Percentiles rank a stretch among this genome's conserved stretches.
Conservation (phyloP, 1,139 yeast species). For the Taiozyma sp. region DNA sequence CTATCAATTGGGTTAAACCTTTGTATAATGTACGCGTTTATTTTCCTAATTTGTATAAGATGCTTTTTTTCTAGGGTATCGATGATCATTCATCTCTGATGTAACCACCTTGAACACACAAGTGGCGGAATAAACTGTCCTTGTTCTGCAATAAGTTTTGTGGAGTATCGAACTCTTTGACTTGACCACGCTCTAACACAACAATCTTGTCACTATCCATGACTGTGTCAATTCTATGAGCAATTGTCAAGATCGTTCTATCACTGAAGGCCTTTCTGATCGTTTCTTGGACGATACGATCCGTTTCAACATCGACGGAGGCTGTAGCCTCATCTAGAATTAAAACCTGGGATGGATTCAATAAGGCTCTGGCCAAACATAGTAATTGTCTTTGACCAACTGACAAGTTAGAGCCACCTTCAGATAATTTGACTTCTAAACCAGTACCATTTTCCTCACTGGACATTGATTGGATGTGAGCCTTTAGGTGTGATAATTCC, state of each 20-base stretch:
- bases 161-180: constrained; percentile 70
- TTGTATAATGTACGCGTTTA: background rate
- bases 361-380: constrained; percentile 70
- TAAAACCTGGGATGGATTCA: constrained; percentile 56
- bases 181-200: constrained; percentile 63
- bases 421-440: constrained; percentile 39
- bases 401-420: constrained; percentile 71
- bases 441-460: constrained; percentile 24
- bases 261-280: constrained; percentile 59
- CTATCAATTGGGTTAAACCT: background rate
- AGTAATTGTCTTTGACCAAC: constrained; percentile 77
- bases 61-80: background rate
- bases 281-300: constrained; percentile 68
- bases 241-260: constrained; percentile 74
- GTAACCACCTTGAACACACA: constrained; percentile 46
- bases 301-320: constrained; percentile 79
- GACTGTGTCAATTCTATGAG: constrained; percentile 80
- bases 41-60: background rate
- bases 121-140: constrained; percentile 43
- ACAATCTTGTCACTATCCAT: constrained; percentile 73
- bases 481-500: constrained; percentile 47
- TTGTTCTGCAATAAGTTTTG: constrained; percentile 38
- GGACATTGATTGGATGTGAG: constrained; percentile 36
- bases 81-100: background rate
- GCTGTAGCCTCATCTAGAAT: constrained; percentile 86